Evolutionary conservation across 2,329 filamentous ascomycete species (phyloP).

Genomic region (Diaporthe capsici): DNA sequence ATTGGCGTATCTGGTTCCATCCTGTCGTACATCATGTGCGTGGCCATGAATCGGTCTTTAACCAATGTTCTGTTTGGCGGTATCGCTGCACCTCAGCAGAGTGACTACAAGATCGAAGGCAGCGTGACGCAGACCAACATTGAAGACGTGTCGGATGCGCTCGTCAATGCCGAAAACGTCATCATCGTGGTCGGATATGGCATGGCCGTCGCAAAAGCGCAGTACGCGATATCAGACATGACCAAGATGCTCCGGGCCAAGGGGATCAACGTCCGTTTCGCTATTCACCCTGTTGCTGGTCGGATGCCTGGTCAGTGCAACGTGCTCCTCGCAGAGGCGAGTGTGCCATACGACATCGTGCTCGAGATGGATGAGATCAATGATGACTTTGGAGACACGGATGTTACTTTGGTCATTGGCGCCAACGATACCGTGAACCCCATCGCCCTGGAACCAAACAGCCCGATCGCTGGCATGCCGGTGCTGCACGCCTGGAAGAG

Average conservation of each 20-base stretch:
- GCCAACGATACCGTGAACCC: slow-evolving; percentile 96
- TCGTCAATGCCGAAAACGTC: slow-evolving; percentile 84
- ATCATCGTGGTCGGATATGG: slow-evolving; percentile 94
- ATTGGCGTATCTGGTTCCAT: slow-evolving; percentile 93
- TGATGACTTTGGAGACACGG: slow-evolving; percentile 88
- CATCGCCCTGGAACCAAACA: slow-evolving; percentile 86
- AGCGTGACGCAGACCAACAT: slow-evolving; percentile 82
- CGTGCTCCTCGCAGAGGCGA: slow-evolving; percentile 88
- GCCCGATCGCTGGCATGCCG: slow-evolving; percentile 91
- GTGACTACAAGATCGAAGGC: slow-evolving; percentile 83
- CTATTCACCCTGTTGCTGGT: slow-evolving; percentile 90
- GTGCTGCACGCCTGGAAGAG: slow-evolving; percentile 95
- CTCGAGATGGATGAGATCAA: slow-evolving; percentile 98
- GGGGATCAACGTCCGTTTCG: slow-evolving; percentile 87
- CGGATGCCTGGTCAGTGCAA: slow-evolving; percentile 96
- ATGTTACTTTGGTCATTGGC: slow-evolving; percentile 89
- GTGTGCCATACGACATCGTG: slow-evolving; percentile 91
- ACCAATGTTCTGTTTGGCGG: slow-evolving; percentile 92
- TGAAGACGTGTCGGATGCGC: slow-evolving; percentile 83
- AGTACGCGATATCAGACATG: slow-evolving; percentile 91
- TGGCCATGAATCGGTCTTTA: slow-evolving; percentile 93
- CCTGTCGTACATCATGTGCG: slow-evolving; percentile 88
- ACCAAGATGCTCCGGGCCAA: slow-evolving; percentile 79
- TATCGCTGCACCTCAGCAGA: slow-evolving; percentile 73
- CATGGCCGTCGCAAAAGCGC: slow-evolving; percentile 94